Conservation (phyloP, 495 filamentous ascomycete genomes). For the Hypomontagnella monticulosa region DNA sequence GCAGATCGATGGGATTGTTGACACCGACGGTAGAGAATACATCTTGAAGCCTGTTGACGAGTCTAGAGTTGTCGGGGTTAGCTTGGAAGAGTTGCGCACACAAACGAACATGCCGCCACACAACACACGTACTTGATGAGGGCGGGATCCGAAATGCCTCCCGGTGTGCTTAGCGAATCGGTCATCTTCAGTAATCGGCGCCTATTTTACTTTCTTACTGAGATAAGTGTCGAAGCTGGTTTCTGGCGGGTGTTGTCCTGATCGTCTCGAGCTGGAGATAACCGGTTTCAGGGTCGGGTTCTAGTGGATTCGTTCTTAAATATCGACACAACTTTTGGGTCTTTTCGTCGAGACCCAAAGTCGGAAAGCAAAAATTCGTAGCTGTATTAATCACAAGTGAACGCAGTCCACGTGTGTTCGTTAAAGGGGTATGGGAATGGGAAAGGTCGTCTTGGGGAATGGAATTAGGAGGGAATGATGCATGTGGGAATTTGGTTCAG, state of each 20-base stretch:
- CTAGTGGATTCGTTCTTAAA: slow-evolving; percentile 8
- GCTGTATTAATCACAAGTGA: slow-evolving; percentile 29
- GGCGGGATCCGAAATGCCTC: slow-evolving; percentile 67
- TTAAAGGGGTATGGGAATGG: slow-evolving; percentile 14
- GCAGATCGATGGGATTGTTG: slow-evolving; percentile 98
- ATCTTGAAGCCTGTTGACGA: slow-evolving; percentile 99
- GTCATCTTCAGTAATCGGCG: slow-evolving; percentile 34
- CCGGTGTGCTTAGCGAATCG: slow-evolving; percentile 52
- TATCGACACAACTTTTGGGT: slow-evolving; percentile 8
- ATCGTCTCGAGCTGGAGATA: slow-evolving; percentile 11
- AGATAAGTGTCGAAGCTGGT: slow-evolving; percentile 15
- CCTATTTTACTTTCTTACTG: slow-evolving; percentile 8
- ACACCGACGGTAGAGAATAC: slow-evolving; percentile 98
- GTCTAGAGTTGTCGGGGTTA: slow-evolving; percentile 60
- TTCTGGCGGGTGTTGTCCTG: slow-evolving; percentile 2
- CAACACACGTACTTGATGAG: slow-evolving; percentile 63
- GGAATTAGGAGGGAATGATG: slow-evolving; percentile 4
- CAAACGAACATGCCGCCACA: slow-evolving; percentile 42
- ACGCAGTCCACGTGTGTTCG: slow-evolving; percentile 32
- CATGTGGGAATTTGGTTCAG: slow-evolving; percentile 26
- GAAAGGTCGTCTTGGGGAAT: slow-evolving; percentile 16
- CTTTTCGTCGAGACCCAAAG: slow-evolving; percentile 1
- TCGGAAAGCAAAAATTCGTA: background rate
- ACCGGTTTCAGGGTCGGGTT: slow-evolving; percentile 19
- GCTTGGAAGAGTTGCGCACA: slow-evolving; percentile 28